Percentiles rank a stretch among this genome's conserved stretches.
phyloP scores from a whole-genome alignment of 345 rosid species.

The Gossypium anomalum region DNA sequence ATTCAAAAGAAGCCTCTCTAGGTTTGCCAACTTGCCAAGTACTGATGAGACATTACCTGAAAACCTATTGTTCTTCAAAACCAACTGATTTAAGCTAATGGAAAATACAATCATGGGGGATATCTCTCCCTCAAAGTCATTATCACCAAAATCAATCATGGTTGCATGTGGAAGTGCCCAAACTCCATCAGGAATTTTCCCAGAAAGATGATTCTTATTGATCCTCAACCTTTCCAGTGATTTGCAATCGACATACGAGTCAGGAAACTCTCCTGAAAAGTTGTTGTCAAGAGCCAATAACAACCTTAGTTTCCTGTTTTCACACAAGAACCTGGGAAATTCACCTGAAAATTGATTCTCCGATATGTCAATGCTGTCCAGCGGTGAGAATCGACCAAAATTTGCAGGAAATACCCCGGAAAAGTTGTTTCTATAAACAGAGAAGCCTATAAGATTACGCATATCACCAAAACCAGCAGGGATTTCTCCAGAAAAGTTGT shows the following conservation, averaged over 20 bases:
- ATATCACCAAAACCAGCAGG: slow-evolving; percentile 73
- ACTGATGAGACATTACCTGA: slow-evolving; percentile 60
- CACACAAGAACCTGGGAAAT: slow-evolving; percentile 71
- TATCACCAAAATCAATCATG: slow-evolving; percentile 66
- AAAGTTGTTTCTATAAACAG: slow-evolving; percentile 69
- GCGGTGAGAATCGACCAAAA: slow-evolving; percentile 58
- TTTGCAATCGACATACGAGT: slow-evolving; percentile 58
- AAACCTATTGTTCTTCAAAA: slow-evolving; percentile 58
- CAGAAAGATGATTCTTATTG: slow-evolving; percentile 54
- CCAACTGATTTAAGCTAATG: slow-evolving; percentile 42
- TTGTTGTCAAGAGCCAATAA: slow-evolving; percentile 61
- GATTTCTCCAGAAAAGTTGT: slow-evolving; percentile 58
- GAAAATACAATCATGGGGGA: slow-evolving; percentile 50
- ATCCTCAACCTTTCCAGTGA: slow-evolving; percentile 59
- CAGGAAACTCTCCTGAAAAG: slow-evolving; percentile 67
- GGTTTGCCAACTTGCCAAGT: slow-evolving; percentile 44
- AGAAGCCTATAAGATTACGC: slow-evolving; percentile 43
- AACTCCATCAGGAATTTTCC: slow-evolving; percentile 47
- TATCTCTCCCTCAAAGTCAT: slow-evolving; percentile 56
- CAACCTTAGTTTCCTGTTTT: slow-evolving; percentile 30
- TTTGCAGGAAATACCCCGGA: slow-evolving; percentile 64
- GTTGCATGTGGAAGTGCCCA: slow-evolving; percentile 65
- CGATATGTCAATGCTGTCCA: slow-evolving; percentile 66
- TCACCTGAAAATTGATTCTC: slow-evolving; percentile 71
- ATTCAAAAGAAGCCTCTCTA: slow-evolving; percentile 56